Evolutionary conservation across 116 monocot species (phyloP).

Genomic region (Iris pallida): DNA sequence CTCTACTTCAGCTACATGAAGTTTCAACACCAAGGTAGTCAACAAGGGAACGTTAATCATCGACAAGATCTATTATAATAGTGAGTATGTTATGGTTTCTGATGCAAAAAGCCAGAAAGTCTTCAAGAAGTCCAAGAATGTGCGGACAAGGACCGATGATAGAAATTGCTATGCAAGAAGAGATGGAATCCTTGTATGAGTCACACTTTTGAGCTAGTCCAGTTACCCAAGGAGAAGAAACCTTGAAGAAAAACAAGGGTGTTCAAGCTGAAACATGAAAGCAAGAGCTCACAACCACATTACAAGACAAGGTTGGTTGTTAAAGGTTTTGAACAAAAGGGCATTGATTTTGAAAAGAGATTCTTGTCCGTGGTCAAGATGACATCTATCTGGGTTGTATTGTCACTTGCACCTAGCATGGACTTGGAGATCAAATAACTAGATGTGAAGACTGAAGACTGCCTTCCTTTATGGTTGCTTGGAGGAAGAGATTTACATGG

Average conservation of each 20-base stretch:
- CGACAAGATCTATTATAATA: background rate
- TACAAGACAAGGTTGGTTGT: background rate
- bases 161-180: background rate
- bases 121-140: background rate
- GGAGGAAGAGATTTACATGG: background rate
- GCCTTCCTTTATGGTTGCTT: background rate
- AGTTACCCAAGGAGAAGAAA: background rate
- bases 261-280: background rate
- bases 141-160: background rate
- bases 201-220: background rate
- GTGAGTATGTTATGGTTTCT: background rate
- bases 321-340: background rate
- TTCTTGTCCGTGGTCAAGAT: background rate
- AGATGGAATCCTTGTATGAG: background rate
- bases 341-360: background rate
- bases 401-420: background rate
- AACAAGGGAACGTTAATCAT: background rate
- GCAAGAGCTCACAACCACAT: background rate
- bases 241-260: constrained; percentile 2
- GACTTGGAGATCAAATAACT: background rate
- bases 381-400: background rate
- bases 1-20: background rate
- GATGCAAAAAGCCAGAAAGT: background rate
- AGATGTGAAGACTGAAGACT: background rate
- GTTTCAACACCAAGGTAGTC: background rate